Evolutionary conservation across 2,329 filamentous ascomycete genomes (phyloP).

Genomic region (Aureobasidium sp.): DNA sequence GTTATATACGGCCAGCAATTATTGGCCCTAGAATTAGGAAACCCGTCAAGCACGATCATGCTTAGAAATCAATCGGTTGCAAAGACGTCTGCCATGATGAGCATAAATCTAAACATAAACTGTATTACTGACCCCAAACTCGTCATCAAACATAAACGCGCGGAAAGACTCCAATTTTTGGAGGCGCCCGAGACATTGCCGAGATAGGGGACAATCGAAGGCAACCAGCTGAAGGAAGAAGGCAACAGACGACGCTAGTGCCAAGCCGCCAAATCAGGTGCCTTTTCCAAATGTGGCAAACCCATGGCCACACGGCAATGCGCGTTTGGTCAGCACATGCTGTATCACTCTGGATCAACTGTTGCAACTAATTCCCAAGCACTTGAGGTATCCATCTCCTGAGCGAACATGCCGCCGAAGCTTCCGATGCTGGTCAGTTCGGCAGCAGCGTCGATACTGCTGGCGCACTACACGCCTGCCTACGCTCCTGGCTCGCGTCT

Average conservation of each 20-base stretch:
- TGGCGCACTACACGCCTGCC: constrained; percentile 26
- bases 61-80: constrained; percentile 8
- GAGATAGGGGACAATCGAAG: not conserved
- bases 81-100: not conserved
- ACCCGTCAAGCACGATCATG: not conserved
- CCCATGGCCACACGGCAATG: not conserved
- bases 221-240: no score
- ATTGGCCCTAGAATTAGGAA: not conserved
- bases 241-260: no score
- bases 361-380: not conserved
- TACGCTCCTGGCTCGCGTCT: constrained; percentile 27
- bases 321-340: not conserved
- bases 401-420: constrained; percentile 7
- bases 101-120: not conserved
- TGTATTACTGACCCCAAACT: not conserved
- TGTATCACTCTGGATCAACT: not conserved
- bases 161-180: not conserved
- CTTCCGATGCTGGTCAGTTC: constrained; percentile 11
- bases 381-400: not conserved
- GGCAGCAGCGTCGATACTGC: constrained; percentile 19
- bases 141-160: not conserved
- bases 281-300: constrained; percentile 1
- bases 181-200: not conserved
- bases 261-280: not conserved
- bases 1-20: not conserved